A percentile compares a stretch with the other conserved stretches of the same genome.
phyloP scores from a whole-genome alignment of 352 stramenopile species.

The Pythium dissotocum region DNA sequence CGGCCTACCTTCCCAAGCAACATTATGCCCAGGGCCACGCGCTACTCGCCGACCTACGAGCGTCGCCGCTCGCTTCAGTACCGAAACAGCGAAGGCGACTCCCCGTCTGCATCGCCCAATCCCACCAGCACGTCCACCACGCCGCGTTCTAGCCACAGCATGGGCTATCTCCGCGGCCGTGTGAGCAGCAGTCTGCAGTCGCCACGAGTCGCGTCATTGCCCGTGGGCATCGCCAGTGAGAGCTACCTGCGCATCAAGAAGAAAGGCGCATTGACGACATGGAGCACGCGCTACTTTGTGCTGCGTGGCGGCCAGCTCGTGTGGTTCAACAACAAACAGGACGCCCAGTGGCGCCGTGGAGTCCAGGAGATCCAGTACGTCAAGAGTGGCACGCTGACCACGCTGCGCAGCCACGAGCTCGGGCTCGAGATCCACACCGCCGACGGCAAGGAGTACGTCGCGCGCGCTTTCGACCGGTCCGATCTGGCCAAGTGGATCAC shows the following conservation, averaged over 20 bases:
- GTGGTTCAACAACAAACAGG: slow-evolving; percentile 56
- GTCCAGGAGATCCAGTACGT: slow-evolving; percentile 45
- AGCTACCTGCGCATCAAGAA: slow-evolving; percentile 68
- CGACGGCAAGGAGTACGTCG: slow-evolving; percentile 49
- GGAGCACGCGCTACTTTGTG: slow-evolving; percentile 65
- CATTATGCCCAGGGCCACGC: slow-evolving; percentile 25
- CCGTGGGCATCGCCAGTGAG: slow-evolving; percentile 34
- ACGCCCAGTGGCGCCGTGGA: slow-evolving; percentile 41
- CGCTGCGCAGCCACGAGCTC: slow-evolving; percentile 41
- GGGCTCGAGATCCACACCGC: slow-evolving; percentile 46
- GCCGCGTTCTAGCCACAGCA: slow-evolving; percentile 13
- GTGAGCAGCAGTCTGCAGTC: slow-evolving; percentile 25
- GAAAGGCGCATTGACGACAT: slow-evolving; percentile 46
- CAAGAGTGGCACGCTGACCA: slow-evolving; percentile 37
- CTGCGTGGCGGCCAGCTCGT: slow-evolving; percentile 44
- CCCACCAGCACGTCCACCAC: too few species aligned
- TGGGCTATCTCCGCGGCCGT: slow-evolving; percentile 26
- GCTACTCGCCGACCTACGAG: slow-evolving; percentile 26
- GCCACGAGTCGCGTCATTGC: slow-evolving; percentile 4
- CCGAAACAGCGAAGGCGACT: neutral
- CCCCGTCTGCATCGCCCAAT: neutral
- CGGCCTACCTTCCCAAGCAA: neutral
- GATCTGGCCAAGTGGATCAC: slow-evolving; percentile 67
- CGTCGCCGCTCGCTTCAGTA: slow-evolving; percentile 22
- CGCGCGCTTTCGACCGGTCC: slow-evolving; percentile 49